Percentiles rank a stretch among this genome's conserved stretches.
These are phyloP conservation scores for Phycomyces nitens DNA, from an alignment of 192 early-diverging fungal genomes.

Conservation along the genomic window DNA sequence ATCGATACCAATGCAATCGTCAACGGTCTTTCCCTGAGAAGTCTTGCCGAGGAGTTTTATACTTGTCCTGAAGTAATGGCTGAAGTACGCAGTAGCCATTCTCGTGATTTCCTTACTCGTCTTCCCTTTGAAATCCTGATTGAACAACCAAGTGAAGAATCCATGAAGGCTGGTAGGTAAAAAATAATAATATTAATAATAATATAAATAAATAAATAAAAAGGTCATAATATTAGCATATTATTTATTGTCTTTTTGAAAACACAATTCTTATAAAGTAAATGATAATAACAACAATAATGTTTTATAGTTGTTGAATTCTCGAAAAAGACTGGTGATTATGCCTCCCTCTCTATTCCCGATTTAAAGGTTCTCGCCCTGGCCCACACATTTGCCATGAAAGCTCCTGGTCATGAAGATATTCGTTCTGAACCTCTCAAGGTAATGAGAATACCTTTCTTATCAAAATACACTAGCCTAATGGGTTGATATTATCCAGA, in stretches of 20 bases:
- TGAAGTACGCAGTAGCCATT: slow-evolving; percentile 76
- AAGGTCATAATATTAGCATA: no score
- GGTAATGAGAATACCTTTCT: slow-evolving; percentile 17
- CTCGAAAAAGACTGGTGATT: slow-evolving; percentile 91
- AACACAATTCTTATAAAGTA: no score
- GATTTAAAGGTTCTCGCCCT: slow-evolving; percentile 92
- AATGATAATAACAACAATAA: slow-evolving; percentile 25
- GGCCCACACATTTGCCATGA: slow-evolving; percentile 81
- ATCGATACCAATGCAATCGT: slow-evolving; percentile 76
- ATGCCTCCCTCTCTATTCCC: slow-evolving; percentile 65
- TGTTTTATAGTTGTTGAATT: slow-evolving; percentile 66
- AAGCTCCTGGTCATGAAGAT: slow-evolving; percentile 64
- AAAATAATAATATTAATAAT: neutral
- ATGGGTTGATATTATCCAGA: slow-evolving; percentile 5
- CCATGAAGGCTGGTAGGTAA: slow-evolving; percentile 53
- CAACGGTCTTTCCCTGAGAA: slow-evolving; percentile 55
- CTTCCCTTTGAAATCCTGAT: slow-evolving; percentile 64
- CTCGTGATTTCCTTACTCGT: slow-evolving; percentile 56
- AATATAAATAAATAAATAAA: neutral
- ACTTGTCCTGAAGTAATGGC: slow-evolving; percentile 85
- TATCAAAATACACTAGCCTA: neutral
- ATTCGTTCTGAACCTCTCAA: slow-evolving; percentile 70
- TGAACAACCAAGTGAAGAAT: slow-evolving; percentile 58
- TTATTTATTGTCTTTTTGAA: no score
- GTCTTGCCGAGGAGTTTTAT: slow-evolving; percentile 69